Percentiles rank a stretch among this genome's conserved stretches.
Conservation (phyloP, 2,329 filamentous ascomycete genomes). For the Talaromyces piceae region DNA sequence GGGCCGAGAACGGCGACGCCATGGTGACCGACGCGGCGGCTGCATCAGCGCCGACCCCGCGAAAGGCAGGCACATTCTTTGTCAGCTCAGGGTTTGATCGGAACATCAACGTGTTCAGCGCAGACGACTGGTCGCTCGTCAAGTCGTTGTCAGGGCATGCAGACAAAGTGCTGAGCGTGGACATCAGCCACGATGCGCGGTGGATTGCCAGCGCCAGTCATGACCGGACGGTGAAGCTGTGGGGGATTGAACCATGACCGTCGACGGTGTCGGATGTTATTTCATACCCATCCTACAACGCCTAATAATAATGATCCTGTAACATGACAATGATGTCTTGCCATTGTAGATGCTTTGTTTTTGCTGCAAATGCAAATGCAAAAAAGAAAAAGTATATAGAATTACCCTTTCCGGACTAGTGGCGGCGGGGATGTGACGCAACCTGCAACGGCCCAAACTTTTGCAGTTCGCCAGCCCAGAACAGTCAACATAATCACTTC, state of each 20-base stretch:
- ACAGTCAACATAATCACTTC: too few relatives aligned
- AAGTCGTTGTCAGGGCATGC: slow-evolving; percentile 86
- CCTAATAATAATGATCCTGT: not conserved
- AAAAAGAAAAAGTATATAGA: not conserved
- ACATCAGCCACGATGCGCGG: slow-evolving; percentile 74
- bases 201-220: slow-evolving; percentile 96
- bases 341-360: not conserved
- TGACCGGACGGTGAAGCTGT: slow-evolving; percentile 91
- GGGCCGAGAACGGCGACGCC: slow-evolving; percentile 56
- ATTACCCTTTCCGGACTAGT: not conserved
- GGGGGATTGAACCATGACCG: slow-evolving; percentile 82
- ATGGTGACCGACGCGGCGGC: slow-evolving; percentile 21
- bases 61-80: slow-evolving; percentile 86
- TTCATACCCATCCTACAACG: too few relatives aligned
- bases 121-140: slow-evolving; percentile 88
- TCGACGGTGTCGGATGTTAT: too few relatives aligned
- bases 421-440: not conserved
- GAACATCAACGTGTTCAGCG: slow-evolving; percentile 91
- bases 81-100: slow-evolving; percentile 88
- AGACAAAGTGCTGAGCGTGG: slow-evolving; percentile 82
- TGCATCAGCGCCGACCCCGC: slow-evolving; percentile 47
- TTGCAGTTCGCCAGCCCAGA: not conserved
- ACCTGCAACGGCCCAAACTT: not conserved
- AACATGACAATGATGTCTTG: not conserved
- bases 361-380: not conserved